These are phyloP conservation scores for Alternaria triticimaculans DNA, from an alignment of 2,329 filamentous ascomycete genomes.

Conservation along the genomic window DNA sequence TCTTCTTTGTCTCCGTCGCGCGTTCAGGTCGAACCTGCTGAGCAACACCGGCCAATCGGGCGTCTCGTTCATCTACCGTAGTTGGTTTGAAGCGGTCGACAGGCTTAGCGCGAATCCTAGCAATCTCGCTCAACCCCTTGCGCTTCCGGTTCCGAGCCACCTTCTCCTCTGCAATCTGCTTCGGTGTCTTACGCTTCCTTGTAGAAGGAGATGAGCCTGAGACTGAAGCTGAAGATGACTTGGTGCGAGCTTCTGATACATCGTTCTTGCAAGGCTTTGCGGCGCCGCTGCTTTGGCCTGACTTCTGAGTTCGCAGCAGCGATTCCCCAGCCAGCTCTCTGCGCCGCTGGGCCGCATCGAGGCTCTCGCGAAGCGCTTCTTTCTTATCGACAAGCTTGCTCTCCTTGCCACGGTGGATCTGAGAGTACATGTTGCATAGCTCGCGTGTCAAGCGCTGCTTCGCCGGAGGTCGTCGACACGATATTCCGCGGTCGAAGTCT, in stretches of 20 bases:
- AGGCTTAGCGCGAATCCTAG: background rate
- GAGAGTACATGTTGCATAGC: constrained; percentile 4
- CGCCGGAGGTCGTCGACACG: background rate
- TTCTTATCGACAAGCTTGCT: background rate
- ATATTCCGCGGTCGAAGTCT: background rate
- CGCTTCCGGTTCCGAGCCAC: background rate
- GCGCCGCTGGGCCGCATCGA: background rate
- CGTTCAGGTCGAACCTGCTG: background rate
- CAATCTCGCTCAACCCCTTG: background rate
- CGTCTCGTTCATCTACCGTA: background rate
- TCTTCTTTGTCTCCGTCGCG: background rate
- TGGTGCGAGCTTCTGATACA: background rate
- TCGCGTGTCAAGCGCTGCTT: constrained; percentile 1
- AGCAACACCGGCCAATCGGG: background rate
- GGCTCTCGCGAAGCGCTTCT: background rate
- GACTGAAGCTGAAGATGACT: background rate
- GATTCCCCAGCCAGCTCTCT: background rate
- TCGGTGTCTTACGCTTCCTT: background rate
- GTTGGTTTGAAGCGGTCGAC: background rate
- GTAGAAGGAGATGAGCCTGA: background rate
- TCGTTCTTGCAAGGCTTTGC: background rate
- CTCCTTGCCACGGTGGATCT: background rate
- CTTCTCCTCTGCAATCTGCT: background rate
- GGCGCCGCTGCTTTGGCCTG: background rate
- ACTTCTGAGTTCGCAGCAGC: background rate